Evolutionary conservation across 768 basidiomycete genomes (phyloP), one percentile per base, ranked within the genome.

Genomic region (Phallus indusiatus): DNA sequence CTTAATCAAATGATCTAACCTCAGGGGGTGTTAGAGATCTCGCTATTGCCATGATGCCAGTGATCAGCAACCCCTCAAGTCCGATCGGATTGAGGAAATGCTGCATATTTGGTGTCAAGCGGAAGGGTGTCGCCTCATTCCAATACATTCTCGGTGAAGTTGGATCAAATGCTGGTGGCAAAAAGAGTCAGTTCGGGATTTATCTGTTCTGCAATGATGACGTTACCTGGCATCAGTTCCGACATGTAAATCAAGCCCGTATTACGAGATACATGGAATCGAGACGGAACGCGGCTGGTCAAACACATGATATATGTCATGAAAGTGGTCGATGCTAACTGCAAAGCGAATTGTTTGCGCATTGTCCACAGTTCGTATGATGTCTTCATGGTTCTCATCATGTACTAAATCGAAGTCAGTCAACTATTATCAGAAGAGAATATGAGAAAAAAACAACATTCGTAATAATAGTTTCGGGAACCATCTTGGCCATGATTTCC

Each of bases 41-140:
- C 5, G 86, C 94, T 55, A 99, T 93, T 1, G 94, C 88, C 79
- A 96, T 88, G 54, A 95, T 84, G 4, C 89, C 85, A 8, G 89
- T 81, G 0, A 90, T 84, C 47, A 99, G 74, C 37, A 96, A 73
- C 8, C 95, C 96, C 70, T 99, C 96, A 1, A 85, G 89, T 47
- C 90, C 86, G 56, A 91, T 81, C 1, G 89, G 87, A 1, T 91
- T 92, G 37, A 98, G 73, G 75, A 99, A 94, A 62, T 81, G 79
- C 72, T 99, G 96, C 76, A 99, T 82, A 71, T 96, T 97, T 3
- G 94, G 94, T 4, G 96, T 98, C 63, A 95, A 83, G 37, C 96
- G 86, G 88, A 99, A 99, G 0, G 96, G 96, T 5, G 97, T 93
- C 2, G 85, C 78, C 65, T 99, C 96, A 64, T 76, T 84, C 17